Percentiles rank a stretch among this genome's conserved stretches.
Evolutionary conservation across 139 green algal genomes (phyloP).

Genomic region (Edaphochlamys debaryana): DNA sequence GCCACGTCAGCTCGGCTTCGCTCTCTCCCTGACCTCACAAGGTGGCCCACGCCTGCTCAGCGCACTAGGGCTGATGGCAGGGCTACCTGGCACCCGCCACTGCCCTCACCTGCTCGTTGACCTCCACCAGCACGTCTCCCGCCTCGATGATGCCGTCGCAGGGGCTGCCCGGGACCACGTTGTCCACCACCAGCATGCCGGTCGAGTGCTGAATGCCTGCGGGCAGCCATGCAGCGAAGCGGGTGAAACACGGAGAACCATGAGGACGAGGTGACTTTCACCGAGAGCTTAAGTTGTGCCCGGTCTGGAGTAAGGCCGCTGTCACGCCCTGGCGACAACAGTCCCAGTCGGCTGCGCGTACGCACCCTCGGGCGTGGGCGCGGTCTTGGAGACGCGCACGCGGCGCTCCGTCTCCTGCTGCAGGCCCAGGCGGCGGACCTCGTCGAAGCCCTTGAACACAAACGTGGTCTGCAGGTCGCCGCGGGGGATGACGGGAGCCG

Average conservation of each 20-base stretch:
- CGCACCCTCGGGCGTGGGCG: slow-evolving; percentile 6
- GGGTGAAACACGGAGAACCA: too few relatives aligned
- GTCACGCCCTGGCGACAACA: too few relatives aligned
- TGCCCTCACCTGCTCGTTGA: slow-evolving; percentile 55
- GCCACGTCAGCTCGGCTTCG: too few relatives aligned
- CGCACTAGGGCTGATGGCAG: too few relatives aligned
- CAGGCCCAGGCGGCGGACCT: slow-evolving; percentile 86
- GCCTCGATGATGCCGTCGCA: slow-evolving; percentile 80
- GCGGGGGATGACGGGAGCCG: slow-evolving; percentile 57
- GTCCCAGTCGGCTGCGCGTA: too few relatives aligned
- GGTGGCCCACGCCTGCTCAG: too few relatives aligned
- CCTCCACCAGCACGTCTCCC: slow-evolving; percentile 87
- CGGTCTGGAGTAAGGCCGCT: too few relatives aligned
- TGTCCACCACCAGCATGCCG: slow-evolving; percentile 93
- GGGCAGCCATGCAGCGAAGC: too few relatives aligned
- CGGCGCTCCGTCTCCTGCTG: slow-evolving; percentile 75
- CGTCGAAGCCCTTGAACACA: slow-evolving; percentile 93
- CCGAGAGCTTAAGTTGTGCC: too few relatives aligned
- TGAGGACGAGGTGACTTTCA: too few relatives aligned
- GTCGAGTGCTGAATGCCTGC: slow-evolving; percentile 50
- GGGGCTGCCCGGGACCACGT: slow-evolving; percentile 78
- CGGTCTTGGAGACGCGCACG: slow-evolving; percentile 54
- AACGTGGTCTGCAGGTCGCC: slow-evolving; percentile 86
- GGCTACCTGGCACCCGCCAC: too few relatives aligned
- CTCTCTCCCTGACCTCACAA: too few relatives aligned